Base-by-base conservation (phyloP, 345 rosid genomes). In the Anastatica hierochuntica region DNA sequence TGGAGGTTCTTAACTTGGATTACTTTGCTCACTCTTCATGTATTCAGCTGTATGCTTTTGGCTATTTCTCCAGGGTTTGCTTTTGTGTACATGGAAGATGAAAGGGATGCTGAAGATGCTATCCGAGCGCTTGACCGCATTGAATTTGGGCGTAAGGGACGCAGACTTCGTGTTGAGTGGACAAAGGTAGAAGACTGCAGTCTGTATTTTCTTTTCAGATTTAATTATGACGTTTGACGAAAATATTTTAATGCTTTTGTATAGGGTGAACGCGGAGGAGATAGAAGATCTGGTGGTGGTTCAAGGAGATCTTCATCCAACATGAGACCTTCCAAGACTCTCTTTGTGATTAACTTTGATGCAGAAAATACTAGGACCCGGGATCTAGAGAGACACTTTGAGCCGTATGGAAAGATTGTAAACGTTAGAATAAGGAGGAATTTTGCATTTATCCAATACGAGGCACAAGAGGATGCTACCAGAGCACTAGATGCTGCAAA, bases 21-120 rank as follows among this genome's bases (percentile, higher is more conserved):
- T 20, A 44, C 15, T 43, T 40, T 48, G 34, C 5, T 29, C 8
- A 12, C 58, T 64, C 12, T 18, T 11, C 14, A 27, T 10, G 4
- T 46, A 23, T 55, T 39, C 21, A 19, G 31, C 40, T 41, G 14
- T 56, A 15, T 39, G 11, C 19, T 9, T 5, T 29, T 19, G 43
- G 39, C 2, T 12, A 20, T 1, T 9, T 61, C 2, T 49, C 0
- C 67, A 87, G 95, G 98, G 21, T 87, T 84, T 76, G 98, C 95
- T 50, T 90, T 90, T 63, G 70, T 90, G 38, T 90, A 84, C 46
- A 90, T 90, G 98, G 96, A 90, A 58, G 89, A 90, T 63, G 95
- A 90, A 71, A 87, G 88, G 63, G 96, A 90, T 77, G 98, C 92
- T 45, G 95, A 87, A 50, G 89, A 90, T 79, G 98, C 98, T n/a